Conservation (phyloP, 2,329 filamentous ascomycete genomes). For the Cylindrodendrum hubeiense region DNA sequence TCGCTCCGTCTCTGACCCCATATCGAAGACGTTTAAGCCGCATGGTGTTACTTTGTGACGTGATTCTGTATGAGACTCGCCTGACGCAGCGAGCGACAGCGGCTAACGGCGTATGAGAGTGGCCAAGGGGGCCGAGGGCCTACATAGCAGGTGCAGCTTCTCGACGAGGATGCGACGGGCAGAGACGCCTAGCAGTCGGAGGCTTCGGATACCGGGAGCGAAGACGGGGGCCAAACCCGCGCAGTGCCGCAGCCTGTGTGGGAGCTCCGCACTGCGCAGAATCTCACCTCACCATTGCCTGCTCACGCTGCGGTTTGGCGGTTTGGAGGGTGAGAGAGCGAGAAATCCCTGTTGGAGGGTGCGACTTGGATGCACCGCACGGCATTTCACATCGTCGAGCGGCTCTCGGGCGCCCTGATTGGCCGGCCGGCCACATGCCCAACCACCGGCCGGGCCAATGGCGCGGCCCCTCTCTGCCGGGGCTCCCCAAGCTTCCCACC, state of each 20-base stretch:
- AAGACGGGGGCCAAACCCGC: constrained; percentile 5
- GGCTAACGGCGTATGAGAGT: constrained; percentile 34
- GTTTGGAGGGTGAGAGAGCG: neutral
- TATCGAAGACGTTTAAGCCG: constrained; percentile 5
- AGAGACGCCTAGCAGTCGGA: constrained; percentile 12
- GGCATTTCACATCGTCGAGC: constrained; percentile 37
- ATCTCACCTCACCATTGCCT: constrained; percentile 30
- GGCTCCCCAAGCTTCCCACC: constrained; percentile 39
- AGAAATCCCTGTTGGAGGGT: neutral
- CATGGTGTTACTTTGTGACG: constrained; percentile 21
- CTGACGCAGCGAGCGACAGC: constrained; percentile 30
- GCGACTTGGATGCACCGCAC: constrained; percentile 19
- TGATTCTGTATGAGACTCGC: constrained; percentile 32
- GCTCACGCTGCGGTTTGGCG: constrained; percentile 33
- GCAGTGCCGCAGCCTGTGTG: neutral
- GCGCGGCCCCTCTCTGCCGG: constrained; percentile 29
- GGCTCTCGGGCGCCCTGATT: constrained; percentile 37
- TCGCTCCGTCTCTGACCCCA: constrained; percentile 16
- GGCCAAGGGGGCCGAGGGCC: constrained; percentile 21
- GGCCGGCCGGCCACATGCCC: constrained; percentile 32
- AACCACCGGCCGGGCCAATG: constrained; percentile 44
- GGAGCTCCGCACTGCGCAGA: neutral
- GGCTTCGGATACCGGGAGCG: constrained; percentile 16
- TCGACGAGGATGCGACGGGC: constrained; percentile 7
- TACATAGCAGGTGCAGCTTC: no score